Conservation (phyloP, 257 asterid genomes). For the Solanum rostratum region DNA sequence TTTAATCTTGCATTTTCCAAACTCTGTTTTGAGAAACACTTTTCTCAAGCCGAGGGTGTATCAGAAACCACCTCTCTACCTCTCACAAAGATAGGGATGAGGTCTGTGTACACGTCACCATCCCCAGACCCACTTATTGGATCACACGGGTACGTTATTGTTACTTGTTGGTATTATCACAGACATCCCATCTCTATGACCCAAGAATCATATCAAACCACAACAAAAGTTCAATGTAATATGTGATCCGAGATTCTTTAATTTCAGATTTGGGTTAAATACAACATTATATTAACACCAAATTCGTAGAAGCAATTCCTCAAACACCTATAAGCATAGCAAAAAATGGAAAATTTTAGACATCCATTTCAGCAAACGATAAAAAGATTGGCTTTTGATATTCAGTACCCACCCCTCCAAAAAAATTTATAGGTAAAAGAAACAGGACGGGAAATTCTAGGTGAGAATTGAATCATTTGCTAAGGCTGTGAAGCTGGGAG, state of each 20-base stretch:
- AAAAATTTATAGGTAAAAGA: too few species aligned
- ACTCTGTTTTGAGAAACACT: too few species aligned
- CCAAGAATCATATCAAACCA: neutral
- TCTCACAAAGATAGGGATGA: neutral
- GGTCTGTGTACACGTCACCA: neutral
- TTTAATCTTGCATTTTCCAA: too few species aligned
- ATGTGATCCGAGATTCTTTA: neutral
- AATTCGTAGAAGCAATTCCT: neutral
- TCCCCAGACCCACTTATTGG: neutral
- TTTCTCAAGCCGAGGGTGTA: too few species aligned
- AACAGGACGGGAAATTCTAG: neutral
- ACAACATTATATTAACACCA: too few species aligned
- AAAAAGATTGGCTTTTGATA: neutral
- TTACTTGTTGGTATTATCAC: neutral
- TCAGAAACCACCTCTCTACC: too few species aligned
- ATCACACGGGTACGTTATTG: neutral
- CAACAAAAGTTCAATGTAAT: neutral
- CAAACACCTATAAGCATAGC: neutral
- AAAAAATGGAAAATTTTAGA: neutral
- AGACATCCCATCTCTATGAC: too few species aligned
- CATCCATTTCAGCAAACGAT: neutral
- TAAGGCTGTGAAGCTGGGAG: neutral
- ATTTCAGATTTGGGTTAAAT: neutral
- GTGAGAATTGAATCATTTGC: neutral
- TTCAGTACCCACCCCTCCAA: neutral